Conservation (phyloP, 495 filamentous ascomycete species). For the Aspergillus steynii region DNA sequence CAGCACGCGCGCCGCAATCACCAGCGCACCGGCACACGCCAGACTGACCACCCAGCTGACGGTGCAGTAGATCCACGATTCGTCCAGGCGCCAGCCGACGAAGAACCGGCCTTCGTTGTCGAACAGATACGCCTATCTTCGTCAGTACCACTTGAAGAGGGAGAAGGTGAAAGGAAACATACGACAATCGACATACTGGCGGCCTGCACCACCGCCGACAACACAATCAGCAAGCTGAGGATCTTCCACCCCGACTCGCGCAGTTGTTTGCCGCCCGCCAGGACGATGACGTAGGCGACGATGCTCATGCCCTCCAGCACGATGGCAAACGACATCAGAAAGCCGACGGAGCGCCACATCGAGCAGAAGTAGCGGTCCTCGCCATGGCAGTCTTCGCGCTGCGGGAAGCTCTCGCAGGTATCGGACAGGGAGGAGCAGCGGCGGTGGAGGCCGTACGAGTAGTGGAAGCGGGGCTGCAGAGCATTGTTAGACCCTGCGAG, state of each 20-base stretch:
- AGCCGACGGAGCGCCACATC: constrained; percentile 86
- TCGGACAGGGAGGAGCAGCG: constrained; percentile 70
- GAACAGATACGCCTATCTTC: constrained; percentile 70
- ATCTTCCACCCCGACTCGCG: constrained; percentile 78
- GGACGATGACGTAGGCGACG: constrained; percentile 70
- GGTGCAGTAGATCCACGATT: constrained; percentile 75
- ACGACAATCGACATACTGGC: constrained; percentile 78
- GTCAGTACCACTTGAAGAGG: constrained; percentile 1
- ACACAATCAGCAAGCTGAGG: constrained; percentile 59
- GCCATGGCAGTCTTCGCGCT: constrained; percentile 66
- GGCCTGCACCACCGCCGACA: constrained; percentile 63
- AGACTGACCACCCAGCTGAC: constrained; percentile 68
- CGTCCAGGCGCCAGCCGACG: constrained; percentile 79
- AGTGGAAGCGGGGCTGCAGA: constrained; percentile 49
- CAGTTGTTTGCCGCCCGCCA: constrained; percentile 74
- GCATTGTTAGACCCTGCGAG: neutral
- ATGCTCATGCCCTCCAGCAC: constrained; percentile 74
- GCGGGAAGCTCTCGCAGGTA: constrained; percentile 59
- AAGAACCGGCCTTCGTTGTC: constrained; percentile 85
- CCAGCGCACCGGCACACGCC: constrained; percentile 60
- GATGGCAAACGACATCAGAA: constrained; percentile 79
- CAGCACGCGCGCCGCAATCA: constrained; percentile 62
- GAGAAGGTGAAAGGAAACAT: constrained; percentile 29
- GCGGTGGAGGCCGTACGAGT: constrained; percentile 77
- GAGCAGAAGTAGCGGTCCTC: constrained; percentile 78